These are phyloP conservation scores for Geum urbanum DNA, from an alignment of 306 rosid species.

Conservation along the genomic window DNA sequence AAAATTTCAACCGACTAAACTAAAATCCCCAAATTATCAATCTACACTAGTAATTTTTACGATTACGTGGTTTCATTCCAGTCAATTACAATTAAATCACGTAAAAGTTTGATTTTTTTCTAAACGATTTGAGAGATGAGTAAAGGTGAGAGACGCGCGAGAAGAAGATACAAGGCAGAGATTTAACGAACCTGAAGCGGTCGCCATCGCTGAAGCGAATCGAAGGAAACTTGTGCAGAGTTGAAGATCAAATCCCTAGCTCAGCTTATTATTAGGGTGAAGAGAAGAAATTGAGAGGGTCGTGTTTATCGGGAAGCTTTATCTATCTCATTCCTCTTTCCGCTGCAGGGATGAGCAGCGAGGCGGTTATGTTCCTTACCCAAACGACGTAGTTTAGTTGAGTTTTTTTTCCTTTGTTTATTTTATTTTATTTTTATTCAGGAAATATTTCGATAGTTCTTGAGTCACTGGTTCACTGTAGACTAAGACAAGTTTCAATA, in stretches of 20 bases:
- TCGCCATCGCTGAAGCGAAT: constrained; percentile 15
- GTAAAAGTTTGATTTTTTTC: neutral
- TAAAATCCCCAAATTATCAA: neutral
- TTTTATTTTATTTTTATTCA: neutral
- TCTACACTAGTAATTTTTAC: neutral
- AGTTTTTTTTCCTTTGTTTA: neutral
- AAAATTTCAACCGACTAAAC: neutral
- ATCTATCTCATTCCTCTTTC: no score
- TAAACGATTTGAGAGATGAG: neutral
- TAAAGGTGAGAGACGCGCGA: neutral
- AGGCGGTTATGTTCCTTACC: neutral
- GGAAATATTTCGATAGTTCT: no score
- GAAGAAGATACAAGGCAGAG: neutral
- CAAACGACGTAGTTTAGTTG: neutral
- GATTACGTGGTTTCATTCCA: neutral
- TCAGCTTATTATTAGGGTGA: neutral
- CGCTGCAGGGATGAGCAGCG: neutral
- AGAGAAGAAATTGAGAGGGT: neutral
- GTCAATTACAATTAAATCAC: neutral
- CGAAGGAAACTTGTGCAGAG: neutral
- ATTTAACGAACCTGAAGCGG: constrained; percentile 11
- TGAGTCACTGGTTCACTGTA: no score
- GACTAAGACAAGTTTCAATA: no score
- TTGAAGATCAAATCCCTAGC: neutral
- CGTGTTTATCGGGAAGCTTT: neutral